Evolutionary conservation across 179 eudicot species (phyloP).

Genomic region (Silene coronaria): DNA sequence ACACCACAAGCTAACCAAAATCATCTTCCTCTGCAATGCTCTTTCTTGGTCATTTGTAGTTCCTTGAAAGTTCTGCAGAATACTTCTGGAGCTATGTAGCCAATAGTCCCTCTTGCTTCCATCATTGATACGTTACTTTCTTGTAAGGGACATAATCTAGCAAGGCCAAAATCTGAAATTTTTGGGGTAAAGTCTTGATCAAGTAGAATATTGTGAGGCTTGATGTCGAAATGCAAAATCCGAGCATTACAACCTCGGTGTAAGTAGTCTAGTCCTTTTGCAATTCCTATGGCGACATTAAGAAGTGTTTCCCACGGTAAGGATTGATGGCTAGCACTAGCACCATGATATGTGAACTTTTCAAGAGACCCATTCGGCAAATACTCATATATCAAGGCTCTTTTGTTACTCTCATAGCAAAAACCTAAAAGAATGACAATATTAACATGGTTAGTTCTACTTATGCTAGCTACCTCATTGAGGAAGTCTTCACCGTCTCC

Average conservation of each 20-base stretch:
- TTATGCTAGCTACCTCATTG: constrained; percentile 21
- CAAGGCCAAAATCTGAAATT: constrained; percentile 31
- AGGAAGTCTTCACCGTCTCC: constrained; percentile 16
- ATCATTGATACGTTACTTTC: no score
- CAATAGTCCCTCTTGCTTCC: no score
- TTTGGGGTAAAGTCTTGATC: constrained; percentile 27
- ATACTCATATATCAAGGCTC: constrained; percentile 20
- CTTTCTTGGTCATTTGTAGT: neutral
- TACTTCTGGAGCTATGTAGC: no score
- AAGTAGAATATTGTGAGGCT: constrained; percentile 18
- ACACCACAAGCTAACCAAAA: neutral
- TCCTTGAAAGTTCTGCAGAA: neutral
- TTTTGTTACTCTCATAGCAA: constrained; percentile 10
- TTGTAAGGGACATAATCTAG: constrained; percentile 10
- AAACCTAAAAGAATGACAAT: constrained; percentile 9
- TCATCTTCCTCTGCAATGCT: constrained; percentile 14
- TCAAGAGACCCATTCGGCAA: constrained; percentile 25
- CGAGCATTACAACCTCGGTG: constrained; percentile 25
- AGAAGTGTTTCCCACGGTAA: neutral
- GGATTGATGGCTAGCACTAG: no score
- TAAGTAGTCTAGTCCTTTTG: constrained; percentile 20
- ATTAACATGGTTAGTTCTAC: constrained; percentile 21
- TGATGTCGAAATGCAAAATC: constrained; percentile 17
- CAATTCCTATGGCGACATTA: constrained; percentile 16
- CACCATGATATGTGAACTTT: no score